Evolutionary conservation across 2,329 filamentous ascomycete genomes (phyloP), one percentile per base, ranked within the genome.

Genomic region (Blumeriella jaapii): DNA sequence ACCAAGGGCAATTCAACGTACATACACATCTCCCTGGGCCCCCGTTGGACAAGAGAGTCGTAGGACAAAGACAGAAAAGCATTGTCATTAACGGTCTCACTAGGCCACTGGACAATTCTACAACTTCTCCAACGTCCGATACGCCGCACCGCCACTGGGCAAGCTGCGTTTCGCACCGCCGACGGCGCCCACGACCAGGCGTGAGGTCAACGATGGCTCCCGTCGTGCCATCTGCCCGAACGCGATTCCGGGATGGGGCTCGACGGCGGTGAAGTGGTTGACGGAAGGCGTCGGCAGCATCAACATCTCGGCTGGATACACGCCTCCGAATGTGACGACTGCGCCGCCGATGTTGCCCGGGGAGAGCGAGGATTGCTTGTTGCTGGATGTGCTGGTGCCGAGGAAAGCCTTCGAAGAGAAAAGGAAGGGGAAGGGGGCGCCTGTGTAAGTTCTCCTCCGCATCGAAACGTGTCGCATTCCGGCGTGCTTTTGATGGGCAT

Each of bases 381-480:
- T 65, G 39, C 43, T 69, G n/a, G 65, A 67, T 42, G 58, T 69
- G 3, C 53, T 59, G 29, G 59, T 61, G 3, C 63, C 65, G 2
- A 50, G 59, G 30, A 38, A 45, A 5, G 49, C 63, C 5, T 51
- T 59, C 24, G 49, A 57, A 23, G 19, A 63, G 65, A 17, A 23
- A 14, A 29, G 10, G 16, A 7, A 52, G 32, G 34, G 19, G 15
- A 31, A 13, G 31, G 38, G 12, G 5, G 47, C 41, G 17, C 39
- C 37, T 19, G 44, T 48, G 38, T 43, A 34, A 20, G 41, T 38
- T 13, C n/a, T 16, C 6, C 9, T 16, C 9, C 6, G 7, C n/a
- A n/a, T n/a, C n/a, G n/a, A n/a, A n/a, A n/a, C n/a, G n/a, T n/a
- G n/a, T n/a, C n/a, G n/a, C n/a, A n/a, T n/a, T n/a, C n/a, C n/a